phyloP scores from a whole-genome alignment of 2,329 filamentous ascomycete species.

The Trichoderma sp. region DNA sequence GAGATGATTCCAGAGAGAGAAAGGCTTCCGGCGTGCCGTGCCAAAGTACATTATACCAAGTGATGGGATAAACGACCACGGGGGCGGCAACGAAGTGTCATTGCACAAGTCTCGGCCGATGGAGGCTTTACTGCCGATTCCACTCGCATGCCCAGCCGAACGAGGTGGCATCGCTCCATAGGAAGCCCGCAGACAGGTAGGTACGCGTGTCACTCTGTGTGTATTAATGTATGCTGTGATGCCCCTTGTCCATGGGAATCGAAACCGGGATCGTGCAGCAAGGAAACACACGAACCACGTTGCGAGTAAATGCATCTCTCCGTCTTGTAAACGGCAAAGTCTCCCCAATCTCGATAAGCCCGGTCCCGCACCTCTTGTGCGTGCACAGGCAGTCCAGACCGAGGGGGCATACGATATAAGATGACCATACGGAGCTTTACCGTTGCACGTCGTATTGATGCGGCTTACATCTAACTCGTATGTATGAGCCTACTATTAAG shows the following conservation, averaged over 20 bases:
- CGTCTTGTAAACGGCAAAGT: neutral
- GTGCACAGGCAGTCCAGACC: neutral
- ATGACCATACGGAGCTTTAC: neutral
- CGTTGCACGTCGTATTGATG: neutral
- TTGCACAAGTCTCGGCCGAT: conserved; percentile 5
- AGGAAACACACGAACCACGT: conserved; percentile 6
- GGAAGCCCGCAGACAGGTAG: neutral
- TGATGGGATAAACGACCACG: neutral
- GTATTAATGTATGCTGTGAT: neutral
- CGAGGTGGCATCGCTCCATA: neutral
- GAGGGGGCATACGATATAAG: neutral
- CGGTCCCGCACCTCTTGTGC: neutral
- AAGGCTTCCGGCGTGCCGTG: neutral
- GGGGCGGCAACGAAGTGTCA: neutral
- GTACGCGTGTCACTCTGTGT: neutral
- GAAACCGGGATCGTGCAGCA: conserved; percentile 11
- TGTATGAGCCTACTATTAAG: neutral
- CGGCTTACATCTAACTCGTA: neutral
- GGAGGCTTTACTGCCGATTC: neutral
- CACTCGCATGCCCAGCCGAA: neutral
- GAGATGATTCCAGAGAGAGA: conserved; percentile 5
- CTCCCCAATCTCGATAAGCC: conserved; percentile 2
- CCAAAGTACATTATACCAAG: neutral
- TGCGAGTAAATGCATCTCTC: neutral
- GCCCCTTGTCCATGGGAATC: neutral